Evolutionary conservation across 352 stramenopile species (phyloP), one percentile per base, ranked within the genome.

Genomic region (Globisporangium paroecandrum): DNA sequence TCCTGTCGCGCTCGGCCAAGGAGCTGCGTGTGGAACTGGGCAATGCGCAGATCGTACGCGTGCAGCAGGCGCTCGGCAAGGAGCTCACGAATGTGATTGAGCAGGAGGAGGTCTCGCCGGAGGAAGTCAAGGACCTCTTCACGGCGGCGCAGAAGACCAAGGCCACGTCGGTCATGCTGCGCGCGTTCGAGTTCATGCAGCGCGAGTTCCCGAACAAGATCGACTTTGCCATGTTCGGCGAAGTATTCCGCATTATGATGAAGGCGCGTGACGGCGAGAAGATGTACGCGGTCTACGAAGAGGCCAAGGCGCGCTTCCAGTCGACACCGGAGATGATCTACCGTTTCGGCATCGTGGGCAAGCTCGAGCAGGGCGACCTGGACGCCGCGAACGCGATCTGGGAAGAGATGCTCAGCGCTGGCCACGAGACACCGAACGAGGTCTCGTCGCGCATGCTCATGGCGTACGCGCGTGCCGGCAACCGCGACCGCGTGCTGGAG

Each of bases 261-360:
- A 76, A 74, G 56, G 77, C 77, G 36, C 60, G 72, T 49, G 63
- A 79, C 22, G 25, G 58, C n/a, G 69, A 77, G 8, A 79, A 83
- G 63, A 71, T 90, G 38, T 68, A 77, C 24, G 36, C 71, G 53
- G 74, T 90, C 62, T 90, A 85, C 67, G 71, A 89, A 70, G 65
- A 68, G 20, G 70, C 75, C 49, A 77, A 78, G 32, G 63, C 73
- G 46, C 72, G 72, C 32, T 89, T 84, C 65, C 72, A 81, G 43
- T 58, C 62, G 43, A 74, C 85, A 36, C 82, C 82, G 25, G 83
- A 91, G 71, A 83, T 91, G 66, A 81, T 90, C 69, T 89, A 89
- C 63, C 83, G 83, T 29, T 91, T 87, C 25, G 81, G 78, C 34
- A 85, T 91, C 69, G 74, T 83, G 2, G 83, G 79, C 38, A 82